A percentile compares a stretch with the other conserved stretches of the same genome.
phyloP scores from a whole-genome alignment of 352 stramenopile genomes.

The Porosira glacialis region DNA sequence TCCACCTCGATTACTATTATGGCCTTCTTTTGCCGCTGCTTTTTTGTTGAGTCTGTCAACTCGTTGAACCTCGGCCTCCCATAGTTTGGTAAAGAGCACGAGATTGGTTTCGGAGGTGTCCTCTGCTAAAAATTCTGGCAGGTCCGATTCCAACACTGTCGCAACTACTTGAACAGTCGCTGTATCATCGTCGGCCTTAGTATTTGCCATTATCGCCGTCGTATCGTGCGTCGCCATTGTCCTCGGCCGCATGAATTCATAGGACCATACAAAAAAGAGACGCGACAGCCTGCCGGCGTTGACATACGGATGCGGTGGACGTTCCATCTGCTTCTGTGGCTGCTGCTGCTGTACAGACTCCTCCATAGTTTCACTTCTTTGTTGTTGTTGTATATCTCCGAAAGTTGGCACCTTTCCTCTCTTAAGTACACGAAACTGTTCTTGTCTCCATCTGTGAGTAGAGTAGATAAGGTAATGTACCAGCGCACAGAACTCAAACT shows the following conservation, averaged over 20 bases:
- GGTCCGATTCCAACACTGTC: slow-evolving; percentile 43
- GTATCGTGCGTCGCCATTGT: slow-evolving; percentile 1
- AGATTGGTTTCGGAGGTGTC: slow-evolving; percentile 53
- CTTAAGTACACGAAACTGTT: no score
- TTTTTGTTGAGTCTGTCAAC: slow-evolving; percentile 3
- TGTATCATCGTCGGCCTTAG: not conserved
- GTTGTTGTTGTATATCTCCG: no score
- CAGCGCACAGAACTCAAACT: no score
- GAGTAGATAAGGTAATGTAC: no score
- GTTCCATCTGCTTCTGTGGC: not conserved
- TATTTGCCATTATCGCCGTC: no score
- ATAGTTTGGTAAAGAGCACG: slow-evolving; percentile 51
- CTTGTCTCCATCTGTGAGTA: no score
- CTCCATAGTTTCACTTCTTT: no score
- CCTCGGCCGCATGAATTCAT: slow-evolving; percentile 53
- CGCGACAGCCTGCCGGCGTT: slow-evolving; percentile 42
- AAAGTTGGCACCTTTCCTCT: no score
- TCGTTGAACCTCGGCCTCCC: slow-evolving; percentile 48
- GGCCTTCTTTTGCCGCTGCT: not conserved
- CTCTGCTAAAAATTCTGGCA: slow-evolving; percentile 50
- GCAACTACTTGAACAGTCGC: not conserved
- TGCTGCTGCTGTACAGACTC: no score
- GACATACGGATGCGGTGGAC: slow-evolving; percentile 36
- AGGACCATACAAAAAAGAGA: slow-evolving; percentile 67
- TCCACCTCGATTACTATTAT: slow-evolving; percentile 1